Base-by-base conservation (phyloP, 768 basidiomycete species). In the Tulasnella sp. region DNA sequence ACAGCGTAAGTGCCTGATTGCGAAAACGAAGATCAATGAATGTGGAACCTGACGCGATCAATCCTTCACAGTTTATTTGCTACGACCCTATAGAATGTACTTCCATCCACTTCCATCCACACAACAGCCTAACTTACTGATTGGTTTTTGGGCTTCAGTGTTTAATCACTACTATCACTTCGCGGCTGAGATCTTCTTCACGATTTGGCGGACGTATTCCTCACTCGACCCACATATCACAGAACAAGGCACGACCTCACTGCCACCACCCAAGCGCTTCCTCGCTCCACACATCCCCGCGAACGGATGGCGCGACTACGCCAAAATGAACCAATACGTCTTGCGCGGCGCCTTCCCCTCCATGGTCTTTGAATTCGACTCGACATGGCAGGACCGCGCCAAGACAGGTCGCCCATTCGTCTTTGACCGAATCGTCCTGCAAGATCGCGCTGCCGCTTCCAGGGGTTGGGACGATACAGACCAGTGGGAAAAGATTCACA, bases 161-260 rank as follows among this genome's bases (percentile, higher is more conserved):
- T 78, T 94, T 55, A 86, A 85, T 1, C 91, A 94, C 70, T 94
- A 93, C 68, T 94, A 91, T 68, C 92, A 96, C 66, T 92, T 87
- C 81, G 81, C 85, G 31, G 91, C 92, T 4, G 92, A 96, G 68
- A 79, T 92, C 19, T 85, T 87, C 73, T 89, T 89, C 63, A 92
- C 92, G 44, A 80, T 93, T 65, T 94, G 92, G 92, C 80, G 90
- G 10, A 82, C 91, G 0, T 94, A 93, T 68, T 78, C 88, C 31
- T 82, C 87, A 1, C 74, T 93, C 9, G 90, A 92, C 68, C 78
- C 79, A 1, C 71, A 70, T 19, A 90, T 92, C 51, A 70, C 80
- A 1, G 63, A 78, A 0, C 71, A 76, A 46, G 90, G 89, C 7
- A 77, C 78, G 46, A 87, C 89, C 1, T 70, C 74, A 4, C 82